Base-by-base conservation (phyloP, 345 rosid genomes). In the Lepidium africanum region DNA sequence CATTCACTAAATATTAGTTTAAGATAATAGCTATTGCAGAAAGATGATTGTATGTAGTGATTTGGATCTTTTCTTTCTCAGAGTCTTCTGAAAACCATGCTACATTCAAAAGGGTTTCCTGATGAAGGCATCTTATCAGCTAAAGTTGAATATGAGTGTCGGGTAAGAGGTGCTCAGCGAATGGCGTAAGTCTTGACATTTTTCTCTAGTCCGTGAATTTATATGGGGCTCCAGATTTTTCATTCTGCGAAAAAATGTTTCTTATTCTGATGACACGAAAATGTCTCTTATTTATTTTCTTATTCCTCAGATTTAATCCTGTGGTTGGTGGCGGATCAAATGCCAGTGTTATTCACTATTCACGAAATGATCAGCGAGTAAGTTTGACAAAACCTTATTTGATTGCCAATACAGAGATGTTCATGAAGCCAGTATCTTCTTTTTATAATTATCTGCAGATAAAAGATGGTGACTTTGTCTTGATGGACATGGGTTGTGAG, bases 401-500 rank as follows among this genome's bases (percentile, higher is more conserved):
- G 12, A 21, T 38, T 46, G 23, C 53, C 38, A 17, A 47, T 63
- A 48, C 11, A 37, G 14, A 40, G 10, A 55, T 55, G 65, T 32
- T 75, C 46, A 40, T 69, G 65, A 69, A 61, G 47, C 65, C 57
- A 68, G 30, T 33, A 19, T 43, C 25, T 42, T 68, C 7, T 32
- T 36, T 30, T 17, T 10, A 48, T 70, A 38, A 62, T 68, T 39
- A 46, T 41, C 76, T 82, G 69, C 87, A 91, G 99, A 79, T 94
- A 74, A 76, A 75, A 53, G 83, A 87, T 73, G 96, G 87, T 48
- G 87, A 94, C 78, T 91, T 94, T 81, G 95, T 88, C 78, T 79
- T 94, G 86, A 78, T 94, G 97, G 99, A 91, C 76, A 83, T 94
- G 76, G 99, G 99, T 54, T 94, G 97, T 73, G 97, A 94, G 82